phyloP scores from a whole-genome alignment of 2,329 filamentous ascomycete species.

The Penicillium sp. region DNA sequence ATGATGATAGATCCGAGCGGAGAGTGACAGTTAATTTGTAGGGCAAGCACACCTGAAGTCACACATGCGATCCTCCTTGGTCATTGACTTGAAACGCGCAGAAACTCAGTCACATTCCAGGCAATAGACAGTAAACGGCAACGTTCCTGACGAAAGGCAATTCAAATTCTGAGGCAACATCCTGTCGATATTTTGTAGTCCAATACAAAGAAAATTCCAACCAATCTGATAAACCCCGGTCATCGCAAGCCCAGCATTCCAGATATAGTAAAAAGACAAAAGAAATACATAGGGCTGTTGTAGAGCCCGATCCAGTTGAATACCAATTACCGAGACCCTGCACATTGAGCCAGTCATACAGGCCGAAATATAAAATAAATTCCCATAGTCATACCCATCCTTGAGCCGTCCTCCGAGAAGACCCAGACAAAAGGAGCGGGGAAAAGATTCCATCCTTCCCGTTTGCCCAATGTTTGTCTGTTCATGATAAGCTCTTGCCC shows the following conservation, averaged over 20 bases:
- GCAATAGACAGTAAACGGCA: neutral
- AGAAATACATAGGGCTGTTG: neutral
- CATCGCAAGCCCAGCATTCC: neutral
- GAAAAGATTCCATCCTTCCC: neutral
- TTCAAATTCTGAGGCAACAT: slow-evolving; percentile 2
- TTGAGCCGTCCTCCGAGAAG: neutral
- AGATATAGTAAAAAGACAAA: slow-evolving; percentile 2
- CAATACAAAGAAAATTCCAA: slow-evolving; percentile 7
- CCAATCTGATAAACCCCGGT: slow-evolving; percentile 13
- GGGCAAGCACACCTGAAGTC: neutral
- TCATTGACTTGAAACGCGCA: neutral
- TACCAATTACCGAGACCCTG: neutral
- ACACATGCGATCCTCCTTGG: no score
- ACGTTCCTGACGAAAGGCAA: neutral
- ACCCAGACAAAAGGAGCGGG: slow-evolving; percentile 3
- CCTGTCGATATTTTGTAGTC: slow-evolving; percentile 21
- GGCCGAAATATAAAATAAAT: slow-evolving; percentile 11
- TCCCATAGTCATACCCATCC: slow-evolving; percentile 6
- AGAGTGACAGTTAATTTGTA: neutral
- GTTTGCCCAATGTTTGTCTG: neutral
- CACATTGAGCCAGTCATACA: neutral
- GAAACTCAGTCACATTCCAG: neutral
- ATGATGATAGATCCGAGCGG: neutral
- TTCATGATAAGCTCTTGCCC: slow-evolving; percentile 1
- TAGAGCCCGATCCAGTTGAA: neutral